phyloP scores from a whole-genome alignment of 805 yeast species.

The Cyberlindnera mycetangii region DNA sequence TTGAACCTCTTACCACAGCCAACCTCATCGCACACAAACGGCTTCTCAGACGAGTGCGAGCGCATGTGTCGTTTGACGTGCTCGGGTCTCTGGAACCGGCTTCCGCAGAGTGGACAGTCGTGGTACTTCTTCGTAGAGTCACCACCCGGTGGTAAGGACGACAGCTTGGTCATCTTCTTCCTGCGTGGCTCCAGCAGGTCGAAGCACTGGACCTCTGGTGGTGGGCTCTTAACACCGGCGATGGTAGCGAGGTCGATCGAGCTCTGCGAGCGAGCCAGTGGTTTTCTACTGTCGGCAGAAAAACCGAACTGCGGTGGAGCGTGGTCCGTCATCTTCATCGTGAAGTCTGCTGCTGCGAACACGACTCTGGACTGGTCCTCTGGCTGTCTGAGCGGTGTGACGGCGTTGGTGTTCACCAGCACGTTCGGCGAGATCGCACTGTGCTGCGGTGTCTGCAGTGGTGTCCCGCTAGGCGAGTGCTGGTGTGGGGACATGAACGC shows the following conservation, averaged over 20 bases:
- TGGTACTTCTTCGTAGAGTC: constrained; percentile 46
- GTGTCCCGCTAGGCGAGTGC: constrained; percentile 22
- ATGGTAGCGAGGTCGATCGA: constrained; percentile 16
- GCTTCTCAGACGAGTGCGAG: constrained; percentile 77
- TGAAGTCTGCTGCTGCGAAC: constrained; percentile 26
- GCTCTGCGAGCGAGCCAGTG: constrained; percentile 14
- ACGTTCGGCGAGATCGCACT: constrained; percentile 26
- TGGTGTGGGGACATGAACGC: constrained; percentile 38
- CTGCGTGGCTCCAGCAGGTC: constrained; percentile 18
- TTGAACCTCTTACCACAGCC: constrained; percentile 69
- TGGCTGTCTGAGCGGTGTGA: background rate
- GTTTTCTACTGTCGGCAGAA: too few relatives aligned
- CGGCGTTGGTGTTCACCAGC: constrained; percentile 17
- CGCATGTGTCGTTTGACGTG: constrained; percentile 74
- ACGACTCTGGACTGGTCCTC: background rate
- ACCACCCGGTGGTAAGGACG: background rate
- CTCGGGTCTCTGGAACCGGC: constrained; percentile 64
- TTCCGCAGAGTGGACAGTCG: constrained; percentile 61
- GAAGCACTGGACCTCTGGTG: constrained; percentile 12
- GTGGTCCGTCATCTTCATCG: constrained; percentile 26
- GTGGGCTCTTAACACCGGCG: constrained; percentile 9
- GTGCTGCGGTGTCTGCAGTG: constrained; percentile 25
- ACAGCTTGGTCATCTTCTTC: constrained; percentile 38
- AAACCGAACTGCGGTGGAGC: background rate
- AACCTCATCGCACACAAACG: constrained; percentile 58